Evolutionary conservation across 2,329 filamentous ascomycete species (phyloP).

Genomic region (Arachnomyces sp.): DNA sequence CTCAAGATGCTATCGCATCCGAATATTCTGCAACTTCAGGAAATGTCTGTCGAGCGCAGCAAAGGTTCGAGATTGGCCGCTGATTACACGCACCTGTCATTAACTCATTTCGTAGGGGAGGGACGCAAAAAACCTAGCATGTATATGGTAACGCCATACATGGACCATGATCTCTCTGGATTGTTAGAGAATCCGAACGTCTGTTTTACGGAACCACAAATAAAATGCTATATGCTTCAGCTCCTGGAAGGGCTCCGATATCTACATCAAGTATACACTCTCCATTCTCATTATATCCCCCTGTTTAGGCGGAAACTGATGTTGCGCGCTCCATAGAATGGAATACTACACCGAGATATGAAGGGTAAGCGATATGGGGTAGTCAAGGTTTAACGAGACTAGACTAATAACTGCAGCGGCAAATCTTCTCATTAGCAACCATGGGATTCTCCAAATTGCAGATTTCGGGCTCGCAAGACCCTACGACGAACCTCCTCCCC

Average conservation of each 20-base stretch:
- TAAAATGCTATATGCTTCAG: slow-evolving; percentile 97
- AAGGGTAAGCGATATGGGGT: slow-evolving; percentile 49
- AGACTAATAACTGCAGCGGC: slow-evolving; percentile 52
- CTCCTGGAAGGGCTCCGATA: slow-evolving; percentile 84
- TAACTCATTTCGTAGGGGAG: slow-evolving; percentile 47
- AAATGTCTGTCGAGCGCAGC: slow-evolving; percentile 86
- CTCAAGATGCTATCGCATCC: slow-evolving; percentile 88
- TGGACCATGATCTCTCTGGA: slow-evolving; percentile 98
- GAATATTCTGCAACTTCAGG: slow-evolving; percentile 79
- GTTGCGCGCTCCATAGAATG: slow-evolving; percentile 38
- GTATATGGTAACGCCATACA: slow-evolving; percentile 98
- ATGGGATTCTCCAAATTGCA: slow-evolving; percentile 87
- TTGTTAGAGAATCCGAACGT: slow-evolving; percentile 92
- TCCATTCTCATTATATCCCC: slow-evolving; percentile 2
- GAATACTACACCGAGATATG: slow-evolving; percentile 95
- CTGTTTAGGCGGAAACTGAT: slow-evolving; percentile 21
- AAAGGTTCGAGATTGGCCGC: slow-evolving; percentile 40
- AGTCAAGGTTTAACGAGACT: not conserved
- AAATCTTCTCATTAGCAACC: slow-evolving; percentile 92
- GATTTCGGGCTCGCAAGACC: slow-evolving; percentile 93
- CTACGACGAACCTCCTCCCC: slow-evolving; percentile 78
- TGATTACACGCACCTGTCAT: slow-evolving; percentile 3
- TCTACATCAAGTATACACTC: slow-evolving; percentile 60
- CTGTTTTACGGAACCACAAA: slow-evolving; percentile 77
- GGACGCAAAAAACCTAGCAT: slow-evolving; percentile 73